These are phyloP conservation scores for Sporothrix dimorphospora DNA, from an alignment of 2,329 filamentous ascomycete genomes.

Conservation along the genomic window DNA sequence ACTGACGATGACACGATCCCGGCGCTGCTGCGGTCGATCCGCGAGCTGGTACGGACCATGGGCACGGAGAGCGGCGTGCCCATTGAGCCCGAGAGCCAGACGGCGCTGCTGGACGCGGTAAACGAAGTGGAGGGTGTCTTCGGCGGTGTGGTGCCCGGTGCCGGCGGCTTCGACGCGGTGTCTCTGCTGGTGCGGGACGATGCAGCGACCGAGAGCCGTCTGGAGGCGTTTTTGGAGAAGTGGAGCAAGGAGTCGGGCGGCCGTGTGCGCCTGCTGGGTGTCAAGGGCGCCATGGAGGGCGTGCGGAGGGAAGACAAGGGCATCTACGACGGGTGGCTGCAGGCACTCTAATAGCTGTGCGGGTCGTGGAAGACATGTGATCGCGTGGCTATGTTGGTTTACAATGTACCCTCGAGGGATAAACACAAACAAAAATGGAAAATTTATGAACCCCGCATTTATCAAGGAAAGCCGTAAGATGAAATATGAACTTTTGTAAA, in stretches of 20 bases:
- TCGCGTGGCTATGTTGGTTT: background rate
- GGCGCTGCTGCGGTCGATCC: slow-evolving; percentile 55
- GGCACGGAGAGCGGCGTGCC: slow-evolving; percentile 73
- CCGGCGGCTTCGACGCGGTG: slow-evolving; percentile 90
- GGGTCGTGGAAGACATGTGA: background rate
- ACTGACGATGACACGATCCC: slow-evolving; percentile 13
- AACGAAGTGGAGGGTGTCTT: slow-evolving; percentile 78
- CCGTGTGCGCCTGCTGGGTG: slow-evolving; percentile 68
- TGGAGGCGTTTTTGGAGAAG: slow-evolving; percentile 64
- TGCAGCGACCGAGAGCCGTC: slow-evolving; percentile 59
- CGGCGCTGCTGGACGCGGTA: slow-evolving; percentile 77
- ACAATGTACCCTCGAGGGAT: background rate
- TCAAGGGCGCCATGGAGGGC: slow-evolving; percentile 75
- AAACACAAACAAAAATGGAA: background rate
- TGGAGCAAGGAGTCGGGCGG: slow-evolving; percentile 66
- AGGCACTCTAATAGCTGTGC: background rate
- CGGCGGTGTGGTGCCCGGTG: slow-evolving; percentile 90
- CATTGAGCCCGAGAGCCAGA: slow-evolving; percentile 88
- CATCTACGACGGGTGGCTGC: slow-evolving; percentile 42
- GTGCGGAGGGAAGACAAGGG: slow-evolving; percentile 52
- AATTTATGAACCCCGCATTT: background rate
- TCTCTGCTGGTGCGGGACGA: slow-evolving; percentile 78
- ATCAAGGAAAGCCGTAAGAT: background rate
- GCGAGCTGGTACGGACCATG: slow-evolving; percentile 74
- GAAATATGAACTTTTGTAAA: background rate